Conservation (phyloP, 192 early-diverging fungal species). For the Linnemannia hyalina region DNA sequence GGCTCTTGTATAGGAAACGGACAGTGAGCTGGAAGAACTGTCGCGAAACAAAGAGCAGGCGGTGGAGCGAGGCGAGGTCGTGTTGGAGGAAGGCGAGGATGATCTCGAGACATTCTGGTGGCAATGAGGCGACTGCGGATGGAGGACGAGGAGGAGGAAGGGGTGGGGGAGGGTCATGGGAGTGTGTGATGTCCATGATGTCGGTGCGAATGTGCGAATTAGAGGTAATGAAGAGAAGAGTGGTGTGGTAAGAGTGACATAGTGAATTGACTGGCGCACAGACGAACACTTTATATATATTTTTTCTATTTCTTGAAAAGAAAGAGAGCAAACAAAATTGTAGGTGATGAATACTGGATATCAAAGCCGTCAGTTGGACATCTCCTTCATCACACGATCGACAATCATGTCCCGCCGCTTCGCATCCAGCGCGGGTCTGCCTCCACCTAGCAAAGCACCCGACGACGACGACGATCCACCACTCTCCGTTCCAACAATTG, state of each 20-base stretch:
- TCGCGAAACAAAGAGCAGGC: conserved; percentile 29
- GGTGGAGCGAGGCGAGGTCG: conserved; percentile 33
- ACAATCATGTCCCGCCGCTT: conserved; percentile 36
- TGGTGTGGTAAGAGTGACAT: background rate
- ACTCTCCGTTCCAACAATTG: conserved; percentile 26
- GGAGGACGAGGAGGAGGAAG: background rate
- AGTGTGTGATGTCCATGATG: background rate
- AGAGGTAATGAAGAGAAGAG: background rate
- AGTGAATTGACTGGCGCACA: background rate
- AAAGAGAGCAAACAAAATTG: too few species aligned
- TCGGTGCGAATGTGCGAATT: background rate
- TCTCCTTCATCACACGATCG: conserved; percentile 38
- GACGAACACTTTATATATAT: background rate
- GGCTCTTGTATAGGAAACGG: conserved; percentile 41
- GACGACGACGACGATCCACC: background rate
- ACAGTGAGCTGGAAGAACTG: conserved; percentile 47
- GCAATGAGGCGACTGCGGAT: conserved; percentile 8
- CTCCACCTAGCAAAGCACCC: background rate
- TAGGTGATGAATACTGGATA: background rate
- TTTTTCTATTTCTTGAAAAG: too few species aligned
- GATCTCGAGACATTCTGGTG: conserved; percentile 48
- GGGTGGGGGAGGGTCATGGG: background rate
- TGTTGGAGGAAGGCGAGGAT: conserved; percentile 22
- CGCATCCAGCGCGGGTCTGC: conserved; percentile 16
- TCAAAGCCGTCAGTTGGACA: background rate